Evolutionary conservation across 1,284 basidiomycete species (phyloP), one percentile per base, ranked within the genome.

Genomic region (Ganoderma leucocontextum): DNA sequence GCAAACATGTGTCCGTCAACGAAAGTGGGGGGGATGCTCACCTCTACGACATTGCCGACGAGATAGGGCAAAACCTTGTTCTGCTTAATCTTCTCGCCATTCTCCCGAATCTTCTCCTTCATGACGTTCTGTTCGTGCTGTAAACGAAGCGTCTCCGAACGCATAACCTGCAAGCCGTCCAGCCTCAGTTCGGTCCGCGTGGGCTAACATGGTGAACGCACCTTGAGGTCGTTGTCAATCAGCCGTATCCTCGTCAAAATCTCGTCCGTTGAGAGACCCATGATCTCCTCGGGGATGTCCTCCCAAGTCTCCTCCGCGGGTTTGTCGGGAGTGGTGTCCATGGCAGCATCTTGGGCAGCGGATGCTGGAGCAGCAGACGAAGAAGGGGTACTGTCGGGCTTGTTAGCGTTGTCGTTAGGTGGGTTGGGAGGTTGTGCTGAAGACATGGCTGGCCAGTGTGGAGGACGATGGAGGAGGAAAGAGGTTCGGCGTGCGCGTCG

Each of bases 11-110:
- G 13, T 29, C 29, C 13, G 25, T 17, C 22, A 49, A 49, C 7
- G 52, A 17, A 36, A 25, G 36, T 49, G 52, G 49, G 19, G 38
- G 4, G 35, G 1, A 35, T 35, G 80, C 85, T 68, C 74, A 95
- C 95, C 87, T 98, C 96, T 38, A 98, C 95, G 29, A 99, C 95
- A 77, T 99, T 99, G 35, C 95, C 96, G 58, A 99, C 98, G 64
- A 99, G 90, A 83, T 99, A 99, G 1, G 98, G 97, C 55, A 99
- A 84, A 25, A 98, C 96, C 82, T 99, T 99, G 84, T 99, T 99
- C 89, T 99, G 97, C 82, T 98, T 98, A 76, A 99, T 96, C 86
- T 99, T 99, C 82, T 98, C 97, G 63, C 92, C 92, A 75, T 99
- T 99, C 80, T 99, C 97, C 69, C 95, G 91, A 80, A 99, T 98